Base-by-base conservation (phyloP, 257 asterid genomes). In the Osmanthus fragrans region DNA sequence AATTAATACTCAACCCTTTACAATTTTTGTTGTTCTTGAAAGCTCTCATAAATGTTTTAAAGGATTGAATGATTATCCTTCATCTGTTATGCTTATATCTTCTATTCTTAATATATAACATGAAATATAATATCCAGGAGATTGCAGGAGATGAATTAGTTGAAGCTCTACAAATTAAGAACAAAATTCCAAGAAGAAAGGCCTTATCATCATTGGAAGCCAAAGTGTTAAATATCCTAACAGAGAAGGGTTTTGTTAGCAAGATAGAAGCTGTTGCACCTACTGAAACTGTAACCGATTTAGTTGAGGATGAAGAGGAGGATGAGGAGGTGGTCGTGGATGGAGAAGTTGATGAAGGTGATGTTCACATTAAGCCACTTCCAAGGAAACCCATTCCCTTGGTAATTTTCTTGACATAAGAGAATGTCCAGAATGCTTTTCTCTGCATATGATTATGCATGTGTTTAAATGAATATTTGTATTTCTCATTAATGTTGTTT, bases 261-360 rank as follows among this genome's bases (percentile, higher is more conserved):
- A 89, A 87, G 79, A 83, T 45, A n/a, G 96, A 86, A 83, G 79
- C 89, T 79, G 76, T 82, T 68, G 82, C 69, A 77, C 66, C 88
- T 75, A 78, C 88, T 85, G 98, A 93, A 84, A 72, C 76, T 16
- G 77, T 82, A 72, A 85, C 89, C n/a, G 98, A 91, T 74, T 79
- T 91, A 73, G 81, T 90, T 80, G 97, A 85, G 81, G 96, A 86
- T 80, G 98, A 91, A 83, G 98, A 95, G 0, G 98, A 94, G 80
- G 98, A 93, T 82, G 99, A 95, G 74, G 99, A 96, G 92, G 85
- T 93, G 74, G 92, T 96, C 69, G 88, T 91, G 76, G 98, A 95
- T 84, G 99, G 99, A 81, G 99, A 95, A 92, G 93, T 95, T 86
- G 97, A 93, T 88, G 98, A 95, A 85, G 99, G 99, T 82, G 98